phyloP scores from a whole-genome alignment of 176 grass and related monocot genomes.

The Oryza longistaminata region DNA sequence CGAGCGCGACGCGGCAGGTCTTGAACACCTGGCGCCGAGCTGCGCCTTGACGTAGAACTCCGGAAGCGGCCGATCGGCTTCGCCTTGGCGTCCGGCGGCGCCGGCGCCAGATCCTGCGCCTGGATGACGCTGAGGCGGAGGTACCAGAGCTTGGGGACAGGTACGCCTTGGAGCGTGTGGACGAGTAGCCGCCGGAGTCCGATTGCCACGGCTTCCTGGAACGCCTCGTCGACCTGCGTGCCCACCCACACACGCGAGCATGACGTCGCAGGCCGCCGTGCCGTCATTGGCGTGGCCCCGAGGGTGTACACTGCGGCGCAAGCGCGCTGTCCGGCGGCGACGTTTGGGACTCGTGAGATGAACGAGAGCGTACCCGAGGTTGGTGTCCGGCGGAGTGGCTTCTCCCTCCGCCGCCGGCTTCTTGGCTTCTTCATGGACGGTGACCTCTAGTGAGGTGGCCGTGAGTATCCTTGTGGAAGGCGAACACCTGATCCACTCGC shows the following conservation, averaged over 20 bases:
- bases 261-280: slow-evolving; percentile 59
- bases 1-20: slow-evolving; percentile 65
- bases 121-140: slow-evolving; percentile 88
- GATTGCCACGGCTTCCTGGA: slow-evolving; percentile 99
- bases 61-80: slow-evolving; percentile 38
- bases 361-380: slow-evolving; percentile 75
- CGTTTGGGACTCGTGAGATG: slow-evolving; percentile 84
- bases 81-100: slow-evolving; percentile 52
- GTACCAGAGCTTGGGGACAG: slow-evolving; percentile 96
- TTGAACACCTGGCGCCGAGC: slow-evolving; percentile 92
- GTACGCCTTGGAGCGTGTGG: slow-evolving; percentile 89
- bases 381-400: slow-evolving; percentile 36
- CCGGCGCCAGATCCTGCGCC: slow-evolving; percentile 76
- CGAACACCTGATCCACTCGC: slow-evolving; percentile 95
- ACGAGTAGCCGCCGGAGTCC: slow-evolving; percentile 77
- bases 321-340: slow-evolving; percentile 88
- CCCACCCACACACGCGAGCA: slow-evolving; percentile 97
- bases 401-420: slow-evolving; percentile 46
- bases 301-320: slow-evolving; percentile 97
- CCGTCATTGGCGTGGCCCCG: slow-evolving; percentile 44
- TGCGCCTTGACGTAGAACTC: slow-evolving; percentile 88
- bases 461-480: slow-evolving; percentile 93
- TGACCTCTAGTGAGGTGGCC: slow-evolving; percentile 74
- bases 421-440: slow-evolving; percentile 64
- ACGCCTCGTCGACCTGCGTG: slow-evolving; percentile 93